Evolutionary conservation across 2,329 filamentous ascomycete genomes (phyloP).

Genomic region (Hypoxylon sp.): DNA sequence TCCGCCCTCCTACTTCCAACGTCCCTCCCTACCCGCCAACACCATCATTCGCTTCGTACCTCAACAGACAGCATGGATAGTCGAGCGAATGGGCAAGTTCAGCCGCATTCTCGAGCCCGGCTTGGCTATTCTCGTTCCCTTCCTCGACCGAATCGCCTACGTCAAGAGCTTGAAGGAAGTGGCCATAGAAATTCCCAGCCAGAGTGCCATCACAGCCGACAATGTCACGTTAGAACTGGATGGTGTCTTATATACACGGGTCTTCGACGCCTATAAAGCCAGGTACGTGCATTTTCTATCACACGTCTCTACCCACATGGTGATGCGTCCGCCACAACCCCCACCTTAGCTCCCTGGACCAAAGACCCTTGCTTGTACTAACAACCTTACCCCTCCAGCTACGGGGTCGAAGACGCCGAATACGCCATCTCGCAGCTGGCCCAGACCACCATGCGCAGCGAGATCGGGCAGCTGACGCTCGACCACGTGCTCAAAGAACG

Average conservation of each 20-base stretch:
- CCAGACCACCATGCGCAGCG: slow-evolving; percentile 98
- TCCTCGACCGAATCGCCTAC: slow-evolving; percentile 96
- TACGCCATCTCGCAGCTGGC: slow-evolving; percentile 98
- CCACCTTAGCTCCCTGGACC: not conserved
- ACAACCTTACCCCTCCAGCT: slow-evolving; percentile 67
- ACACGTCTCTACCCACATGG: not conserved
- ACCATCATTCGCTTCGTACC: slow-evolving; percentile 96
- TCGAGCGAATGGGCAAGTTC: slow-evolving; percentile 99
- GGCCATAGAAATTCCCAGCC: slow-evolving; percentile 96
- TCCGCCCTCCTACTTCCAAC: slow-evolving; percentile 85
- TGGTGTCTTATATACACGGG: slow-evolving; percentile 93
- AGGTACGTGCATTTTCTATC: slow-evolving; percentile 69
- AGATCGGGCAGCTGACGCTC: slow-evolving; percentile 95
- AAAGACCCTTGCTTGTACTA: slow-evolving; percentile 15
- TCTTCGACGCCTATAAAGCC: slow-evolving; percentile 98
- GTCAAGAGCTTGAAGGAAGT: slow-evolving; percentile 97
- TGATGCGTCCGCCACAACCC: not conserved
- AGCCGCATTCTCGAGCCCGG: slow-evolving; percentile 93
- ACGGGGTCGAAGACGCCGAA: slow-evolving; percentile 97
- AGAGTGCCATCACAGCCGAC: slow-evolving; percentile 98
- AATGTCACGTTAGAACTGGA: slow-evolving; percentile 98
- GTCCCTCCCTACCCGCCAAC: slow-evolving; percentile 84
- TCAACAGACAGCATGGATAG: slow-evolving; percentile 99
- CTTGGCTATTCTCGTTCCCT: slow-evolving; percentile 87
- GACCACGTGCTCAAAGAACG: slow-evolving; percentile 99